Percentiles rank a stretch among this genome's conserved stretches.
These are phyloP conservation scores for Porodaedalea pini DNA, from an alignment of 1,284 basidiomycete species.

Conservation along the genomic window DNA sequence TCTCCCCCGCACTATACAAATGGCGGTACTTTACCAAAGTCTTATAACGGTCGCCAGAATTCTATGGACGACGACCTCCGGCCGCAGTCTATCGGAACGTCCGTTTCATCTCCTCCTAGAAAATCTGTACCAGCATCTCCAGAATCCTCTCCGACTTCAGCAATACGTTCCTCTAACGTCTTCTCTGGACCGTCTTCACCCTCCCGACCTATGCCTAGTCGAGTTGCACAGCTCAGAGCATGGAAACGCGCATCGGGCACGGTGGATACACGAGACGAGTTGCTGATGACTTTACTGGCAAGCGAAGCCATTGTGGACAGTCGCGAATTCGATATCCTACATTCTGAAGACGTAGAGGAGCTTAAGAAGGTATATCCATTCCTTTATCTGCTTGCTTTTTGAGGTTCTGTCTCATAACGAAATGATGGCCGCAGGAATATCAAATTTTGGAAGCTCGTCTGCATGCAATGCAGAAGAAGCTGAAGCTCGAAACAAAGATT, in stretches of 20 bases:
- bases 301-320: slow-evolving; percentile 86
- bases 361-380: slow-evolving; percentile 72
- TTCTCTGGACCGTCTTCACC: slow-evolving; percentile 43
- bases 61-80: slow-evolving; percentile 27
- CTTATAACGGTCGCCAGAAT: slow-evolving; percentile 20
- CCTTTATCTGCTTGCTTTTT: neutral
- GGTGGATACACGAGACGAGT: slow-evolving; percentile 57
- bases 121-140: slow-evolving; percentile 32
- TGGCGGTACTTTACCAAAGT: slow-evolving; percentile 1
- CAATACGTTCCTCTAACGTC: slow-evolving; percentile 32
- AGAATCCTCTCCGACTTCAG: slow-evolving; percentile 28
- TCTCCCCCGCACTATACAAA: slow-evolving; percentile 4
- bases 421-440: slow-evolving; percentile 51
- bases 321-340: slow-evolving; percentile 68
- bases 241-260: slow-evolving; percentile 31
- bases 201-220: slow-evolving; percentile 28
- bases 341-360: slow-evolving; percentile 85
- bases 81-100: slow-evolving; percentile 27
- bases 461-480: slow-evolving; percentile 61
- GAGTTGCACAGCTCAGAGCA: slow-evolving; percentile 25
- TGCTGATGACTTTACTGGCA: slow-evolving; percentile 78
- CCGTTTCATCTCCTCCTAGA: slow-evolving; percentile 30
- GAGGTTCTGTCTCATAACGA: slow-evolving; percentile 6
- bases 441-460: slow-evolving; percentile 60
- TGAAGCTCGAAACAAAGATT: slow-evolving; percentile 73